phyloP scores from a whole-genome alignment of 768 basidiomycete species.

The Stropharia rugosoannulata region DNA sequence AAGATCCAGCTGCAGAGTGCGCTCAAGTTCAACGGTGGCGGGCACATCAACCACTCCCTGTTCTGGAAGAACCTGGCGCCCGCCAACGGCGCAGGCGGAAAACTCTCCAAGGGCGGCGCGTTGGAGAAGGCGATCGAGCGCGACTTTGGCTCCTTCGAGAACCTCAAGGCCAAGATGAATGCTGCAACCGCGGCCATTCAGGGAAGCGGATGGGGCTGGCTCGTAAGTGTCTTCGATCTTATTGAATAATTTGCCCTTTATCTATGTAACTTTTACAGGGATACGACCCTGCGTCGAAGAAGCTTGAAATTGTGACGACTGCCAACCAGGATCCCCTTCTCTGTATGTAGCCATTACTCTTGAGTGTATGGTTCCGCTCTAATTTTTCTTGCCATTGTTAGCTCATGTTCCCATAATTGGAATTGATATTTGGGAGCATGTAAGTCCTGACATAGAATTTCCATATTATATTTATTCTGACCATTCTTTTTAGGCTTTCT shows the following conservation, averaged over 20 bases:
- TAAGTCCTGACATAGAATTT: conserved; percentile 34
- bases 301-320: conserved; percentile 90
- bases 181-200: conserved; percentile 88
- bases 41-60: conserved; percentile 92
- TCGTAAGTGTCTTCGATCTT: conserved; percentile 45
- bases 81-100: conserved; percentile 55
- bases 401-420: conserved; percentile 91
- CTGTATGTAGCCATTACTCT: conserved; percentile 22
- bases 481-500: conserved; percentile 55
- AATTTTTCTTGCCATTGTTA: conserved; percentile 23
- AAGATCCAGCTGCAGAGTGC: conserved; percentile 86
- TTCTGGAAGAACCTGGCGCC: conserved; percentile 99
- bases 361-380: neutral
- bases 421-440: conserved; percentile 97
- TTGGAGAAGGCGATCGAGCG: conserved; percentile 75
- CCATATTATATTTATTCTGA: conserved; percentile 4
- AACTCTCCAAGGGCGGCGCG: conserved; percentile 54
- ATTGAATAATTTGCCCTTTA: conserved; percentile 1
- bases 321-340: conserved; percentile 93
- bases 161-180: conserved; percentile 85
- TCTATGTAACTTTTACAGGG: conserved; percentile 44
- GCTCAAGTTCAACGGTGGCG: conserved; percentile 98
- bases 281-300: conserved; percentile 61
- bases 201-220: conserved; percentile 99
- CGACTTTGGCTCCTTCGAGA: conserved; percentile 87